Evolutionary conservation across 2,329 filamentous ascomycete genomes (phyloP).

Genomic region (Bimuria novae-zelandiae): DNA sequence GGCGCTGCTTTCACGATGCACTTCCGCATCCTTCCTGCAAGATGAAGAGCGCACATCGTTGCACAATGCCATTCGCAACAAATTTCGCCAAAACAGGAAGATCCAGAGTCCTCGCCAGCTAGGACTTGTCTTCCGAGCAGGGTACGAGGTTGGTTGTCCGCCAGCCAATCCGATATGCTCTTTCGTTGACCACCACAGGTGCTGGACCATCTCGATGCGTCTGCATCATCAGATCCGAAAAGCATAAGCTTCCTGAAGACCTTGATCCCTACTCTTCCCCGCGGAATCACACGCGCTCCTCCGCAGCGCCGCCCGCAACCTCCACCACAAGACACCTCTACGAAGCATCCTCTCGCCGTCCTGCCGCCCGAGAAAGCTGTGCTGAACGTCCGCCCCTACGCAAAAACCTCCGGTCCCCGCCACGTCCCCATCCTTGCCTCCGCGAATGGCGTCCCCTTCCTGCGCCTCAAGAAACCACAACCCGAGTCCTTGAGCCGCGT

Average conservation of each 20-base stretch:
- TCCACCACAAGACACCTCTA: constrained; percentile 13
- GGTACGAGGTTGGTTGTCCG: constrained; percentile 62
- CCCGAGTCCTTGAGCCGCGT: constrained; percentile 62
- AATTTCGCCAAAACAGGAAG: constrained; percentile 64
- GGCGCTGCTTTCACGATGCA: constrained; percentile 66
- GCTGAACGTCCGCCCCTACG: constrained; percentile 58
- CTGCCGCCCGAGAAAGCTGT: constrained; percentile 45
- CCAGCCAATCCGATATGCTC: background rate
- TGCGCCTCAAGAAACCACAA: constrained; percentile 71
- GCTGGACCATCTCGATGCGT: constrained; percentile 51
- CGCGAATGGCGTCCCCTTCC: constrained; percentile 63
- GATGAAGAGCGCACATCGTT: constrained; percentile 58
- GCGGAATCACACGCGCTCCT: constrained; percentile 34
- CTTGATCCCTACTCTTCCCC: constrained; percentile 47
- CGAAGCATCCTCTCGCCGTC: constrained; percentile 28
- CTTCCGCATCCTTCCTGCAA: constrained; percentile 56
- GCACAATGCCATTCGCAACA: constrained; percentile 62
- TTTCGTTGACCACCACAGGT: constrained; percentile 32
- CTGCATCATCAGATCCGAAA: constrained; percentile 37
- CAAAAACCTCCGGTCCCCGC: constrained; percentile 57
- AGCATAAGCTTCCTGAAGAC: constrained; percentile 28
- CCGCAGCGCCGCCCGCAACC: constrained; percentile 8
- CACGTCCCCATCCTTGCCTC: constrained; percentile 64
- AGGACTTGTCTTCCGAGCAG: constrained; percentile 65
- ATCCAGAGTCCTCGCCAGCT: constrained; percentile 65